phyloP scores from a whole-genome alignment of 805 yeast species.

The Cyberlindnera galapagoensis region DNA sequence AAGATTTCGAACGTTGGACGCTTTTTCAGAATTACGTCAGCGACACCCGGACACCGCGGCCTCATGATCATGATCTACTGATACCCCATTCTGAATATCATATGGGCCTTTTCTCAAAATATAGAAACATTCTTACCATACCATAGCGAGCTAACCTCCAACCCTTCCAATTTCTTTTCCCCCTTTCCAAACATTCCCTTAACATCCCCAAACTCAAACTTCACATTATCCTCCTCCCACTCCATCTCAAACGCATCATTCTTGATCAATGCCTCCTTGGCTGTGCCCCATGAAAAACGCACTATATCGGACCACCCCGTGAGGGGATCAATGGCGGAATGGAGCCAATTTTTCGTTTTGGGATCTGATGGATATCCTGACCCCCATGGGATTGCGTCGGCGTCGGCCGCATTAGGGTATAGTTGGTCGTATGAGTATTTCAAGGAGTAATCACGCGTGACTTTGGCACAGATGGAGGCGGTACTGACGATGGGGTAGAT shows the following conservation, averaged over 20 bases:
- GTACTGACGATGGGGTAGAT: constrained; percentile 87
- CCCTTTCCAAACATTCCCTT: constrained; percentile 9
- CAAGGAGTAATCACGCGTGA: constrained; percentile 74
- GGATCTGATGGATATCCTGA: constrained; percentile 97
- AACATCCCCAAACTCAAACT: constrained; percentile 22
- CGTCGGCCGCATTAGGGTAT: constrained; percentile 9
- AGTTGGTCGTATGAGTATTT: constrained; percentile 28
- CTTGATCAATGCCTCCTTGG: constrained; percentile 61
- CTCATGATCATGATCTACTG: too few relatives aligned
- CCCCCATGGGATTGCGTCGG: constrained; percentile 42
- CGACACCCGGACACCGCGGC: too few relatives aligned
- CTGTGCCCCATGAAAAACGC: constrained; percentile 92
- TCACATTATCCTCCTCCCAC: constrained; percentile 46
- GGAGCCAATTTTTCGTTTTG: constrained; percentile 73
- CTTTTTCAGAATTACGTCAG: too few relatives aligned
- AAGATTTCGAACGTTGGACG: too few relatives aligned
- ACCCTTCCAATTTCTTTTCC: constrained; percentile 8
- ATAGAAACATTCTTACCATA: constrained; percentile 21
- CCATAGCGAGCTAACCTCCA: constrained; percentile 23
- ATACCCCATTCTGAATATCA: too few relatives aligned
- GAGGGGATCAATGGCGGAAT: constrained; percentile 52
- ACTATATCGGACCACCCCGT: constrained; percentile 82
- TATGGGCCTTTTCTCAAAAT: too few relatives aligned
- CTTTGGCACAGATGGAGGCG: constrained; percentile 95
- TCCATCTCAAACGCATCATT: constrained; percentile 47